phyloP scores from a whole-genome alignment of 352 stramenopile genomes.

The Phytopythium boreale region DNA sequence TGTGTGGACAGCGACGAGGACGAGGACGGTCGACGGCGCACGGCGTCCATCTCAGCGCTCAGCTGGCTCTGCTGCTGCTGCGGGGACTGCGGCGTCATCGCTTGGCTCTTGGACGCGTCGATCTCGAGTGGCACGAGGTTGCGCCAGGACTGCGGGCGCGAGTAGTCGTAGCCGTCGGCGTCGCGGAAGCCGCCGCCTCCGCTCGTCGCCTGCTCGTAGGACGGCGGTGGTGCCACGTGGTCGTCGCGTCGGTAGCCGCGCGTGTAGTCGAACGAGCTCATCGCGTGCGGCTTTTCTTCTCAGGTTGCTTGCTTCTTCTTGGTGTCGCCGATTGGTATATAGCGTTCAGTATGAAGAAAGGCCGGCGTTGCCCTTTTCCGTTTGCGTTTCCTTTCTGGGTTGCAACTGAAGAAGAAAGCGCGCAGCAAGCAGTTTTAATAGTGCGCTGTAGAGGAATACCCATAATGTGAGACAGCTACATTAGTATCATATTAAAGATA shows the following conservation, averaged over 20 bases:
- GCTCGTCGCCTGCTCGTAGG: constrained; percentile 11
- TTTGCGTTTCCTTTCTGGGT: background rate
- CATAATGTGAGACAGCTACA: background rate
- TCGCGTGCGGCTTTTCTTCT: background rate
- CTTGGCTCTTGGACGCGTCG: constrained; percentile 3
- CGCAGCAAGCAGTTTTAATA: background rate
- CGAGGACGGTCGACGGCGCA: constrained; percentile 8
- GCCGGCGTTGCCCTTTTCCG: too few relatives aligned
- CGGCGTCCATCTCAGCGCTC: constrained; percentile 13
- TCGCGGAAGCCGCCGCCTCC: background rate
- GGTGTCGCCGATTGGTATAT: background rate
- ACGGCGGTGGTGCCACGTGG: background rate
- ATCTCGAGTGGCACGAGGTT: constrained; percentile 35
- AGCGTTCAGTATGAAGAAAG: background rate
- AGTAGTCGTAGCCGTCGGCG: constrained; percentile 23
- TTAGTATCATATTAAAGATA: background rate
- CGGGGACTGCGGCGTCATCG: background rate
- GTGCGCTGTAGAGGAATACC: background rate
- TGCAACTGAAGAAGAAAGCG: background rate
- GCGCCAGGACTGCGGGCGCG: constrained; percentile 37
- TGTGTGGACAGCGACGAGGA: constrained; percentile 2
- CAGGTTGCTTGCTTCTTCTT: background rate
- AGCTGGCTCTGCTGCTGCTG: background rate
- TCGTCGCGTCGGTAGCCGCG: constrained; percentile 1
- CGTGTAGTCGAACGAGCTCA: constrained; percentile 21